phyloP scores from a whole-genome alignment of 2,329 filamentous ascomycete species.

The Nemania sp. region DNA sequence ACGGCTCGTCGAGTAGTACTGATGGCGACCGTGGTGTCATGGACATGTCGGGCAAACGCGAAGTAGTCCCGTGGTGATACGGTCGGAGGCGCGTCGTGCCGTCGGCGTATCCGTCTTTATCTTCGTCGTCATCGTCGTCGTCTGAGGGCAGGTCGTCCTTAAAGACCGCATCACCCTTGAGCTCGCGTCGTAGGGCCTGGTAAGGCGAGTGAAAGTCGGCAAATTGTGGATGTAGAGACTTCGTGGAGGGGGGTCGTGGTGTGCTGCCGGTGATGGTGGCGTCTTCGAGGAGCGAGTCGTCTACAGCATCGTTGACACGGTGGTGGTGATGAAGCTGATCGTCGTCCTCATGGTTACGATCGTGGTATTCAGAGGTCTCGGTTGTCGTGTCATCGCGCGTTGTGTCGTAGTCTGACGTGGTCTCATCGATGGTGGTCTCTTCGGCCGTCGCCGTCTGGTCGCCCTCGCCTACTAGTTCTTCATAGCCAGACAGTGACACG shows the following conservation, averaged over 20 bases:
- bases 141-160: conserved; percentile 37
- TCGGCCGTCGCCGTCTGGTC: conserved; percentile 60
- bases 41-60: conserved; percentile 64
- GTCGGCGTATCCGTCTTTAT: conserved; percentile 45
- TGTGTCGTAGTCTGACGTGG: conserved; percentile 47
- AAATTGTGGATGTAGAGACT: conserved; percentile 50
- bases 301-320: conserved; percentile 50
- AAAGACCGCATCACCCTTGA: conserved; percentile 52
- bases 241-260: conserved; percentile 61
- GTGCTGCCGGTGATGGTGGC: conserved; percentile 69
- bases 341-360: conserved; percentile 15
- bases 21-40: conserved; percentile 64
- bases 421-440: conserved; percentile 61
- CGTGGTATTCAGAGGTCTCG: conserved; percentile 45
- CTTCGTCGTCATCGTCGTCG: conserved; percentile 46
- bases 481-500: conserved; percentile 92
- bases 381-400: conserved; percentile 45
- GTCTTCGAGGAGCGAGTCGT: conserved; percentile 72
- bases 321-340: conserved; percentile 13
- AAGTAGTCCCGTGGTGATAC: conserved; percentile 56
- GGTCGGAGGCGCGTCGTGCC: conserved; percentile 53
- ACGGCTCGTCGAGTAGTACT: conserved; percentile 54
- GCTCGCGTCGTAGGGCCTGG: conserved; percentile 71
- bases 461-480: conserved; percentile 72
- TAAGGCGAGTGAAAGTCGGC: conserved; percentile 77